Percentiles rank a stretch among this genome's conserved stretches.
Evolutionary conservation across 2,329 filamentous ascomycete species (phyloP).

Genomic region (Talaromyces verruculosus): DNA sequence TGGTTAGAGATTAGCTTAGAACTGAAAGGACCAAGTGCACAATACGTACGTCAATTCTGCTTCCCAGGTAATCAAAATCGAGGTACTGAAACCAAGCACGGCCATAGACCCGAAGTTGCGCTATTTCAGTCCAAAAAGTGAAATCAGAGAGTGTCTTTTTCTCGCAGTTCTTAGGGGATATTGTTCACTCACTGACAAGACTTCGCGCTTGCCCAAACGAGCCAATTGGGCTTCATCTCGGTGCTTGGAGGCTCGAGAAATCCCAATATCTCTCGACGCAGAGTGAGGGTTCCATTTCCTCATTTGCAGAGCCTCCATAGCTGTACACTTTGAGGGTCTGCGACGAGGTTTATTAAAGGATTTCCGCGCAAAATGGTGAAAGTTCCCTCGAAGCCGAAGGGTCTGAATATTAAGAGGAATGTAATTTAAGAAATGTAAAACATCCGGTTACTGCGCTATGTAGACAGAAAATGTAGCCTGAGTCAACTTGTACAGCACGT

Average conservation of each 20-base stretch:
- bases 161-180: not conserved
- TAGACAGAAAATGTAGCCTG: not conserved
- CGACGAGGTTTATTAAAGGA: not conserved
- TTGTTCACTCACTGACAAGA: constrained; percentile 40
- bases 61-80: constrained; percentile 19
- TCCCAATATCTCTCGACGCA: constrained; percentile 9
- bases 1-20: not conserved
- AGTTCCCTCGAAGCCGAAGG: not conserved
- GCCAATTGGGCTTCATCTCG: constrained; percentile 48
- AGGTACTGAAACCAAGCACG: constrained; percentile 18
- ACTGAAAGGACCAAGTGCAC: not conserved
- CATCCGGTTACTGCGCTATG: not conserved
- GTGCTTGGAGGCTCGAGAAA: constrained; percentile 24
- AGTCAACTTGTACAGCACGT: not conserved
- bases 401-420: not conserved
- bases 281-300: not conserved
- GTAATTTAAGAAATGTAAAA: not conserved
- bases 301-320: constrained; percentile 17
- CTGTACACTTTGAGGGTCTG: not conserved
- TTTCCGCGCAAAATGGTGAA: not conserved
- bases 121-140: not conserved
- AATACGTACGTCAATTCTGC: constrained; percentile 5
- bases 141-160: not conserved
- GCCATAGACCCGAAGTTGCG: constrained; percentile 17
- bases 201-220: constrained; percentile 53